Conservation (phyloP, 1,284 basidiomycete species). For the Ganoderma leucocontextum region DNA sequence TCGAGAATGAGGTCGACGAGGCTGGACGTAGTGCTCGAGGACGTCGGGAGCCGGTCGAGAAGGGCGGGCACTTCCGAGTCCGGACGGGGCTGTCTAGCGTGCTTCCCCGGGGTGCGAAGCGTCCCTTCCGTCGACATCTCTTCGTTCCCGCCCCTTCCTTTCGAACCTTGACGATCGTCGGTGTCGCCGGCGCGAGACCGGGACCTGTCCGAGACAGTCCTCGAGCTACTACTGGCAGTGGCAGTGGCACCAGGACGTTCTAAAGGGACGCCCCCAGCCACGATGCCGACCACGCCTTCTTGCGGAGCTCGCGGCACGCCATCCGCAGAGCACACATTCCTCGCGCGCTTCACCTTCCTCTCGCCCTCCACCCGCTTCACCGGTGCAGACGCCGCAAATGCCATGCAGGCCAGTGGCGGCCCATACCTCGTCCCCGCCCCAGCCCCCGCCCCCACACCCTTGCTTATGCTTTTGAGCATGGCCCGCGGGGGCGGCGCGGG, state of each 20-base stretch:
- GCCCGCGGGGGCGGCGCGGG: constrained; percentile 1
- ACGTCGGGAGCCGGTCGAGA: neutral
- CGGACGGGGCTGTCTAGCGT: neutral
- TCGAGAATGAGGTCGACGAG: constrained; percentile 17
- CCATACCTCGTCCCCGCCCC: neutral
- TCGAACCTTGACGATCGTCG: neutral
- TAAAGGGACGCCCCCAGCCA: neutral
- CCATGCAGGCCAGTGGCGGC: neutral
- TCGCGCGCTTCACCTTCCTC: neutral
- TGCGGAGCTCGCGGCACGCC: neutral
- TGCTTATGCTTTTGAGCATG: neutral
- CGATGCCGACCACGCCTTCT: neutral
- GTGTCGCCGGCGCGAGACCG: neutral
- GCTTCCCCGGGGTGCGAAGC: neutral
- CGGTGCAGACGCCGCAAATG: neutral
- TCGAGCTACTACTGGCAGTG: too few relatives aligned
- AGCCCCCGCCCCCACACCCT: neutral
- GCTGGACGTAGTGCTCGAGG: constrained; percentile 11
- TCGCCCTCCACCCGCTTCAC: neutral
- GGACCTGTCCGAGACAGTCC: too few relatives aligned
- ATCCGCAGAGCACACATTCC: neutral
- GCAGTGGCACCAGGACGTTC: neutral
- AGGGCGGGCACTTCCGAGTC: neutral
- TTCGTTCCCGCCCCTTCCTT: neutral
- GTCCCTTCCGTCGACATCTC: neutral